A percentile compares a stretch with the other conserved stretches of the same genome.
Conservation (phyloP, 768 basidiomycete genomes). For the Clitopilus hobsonii region DNA sequence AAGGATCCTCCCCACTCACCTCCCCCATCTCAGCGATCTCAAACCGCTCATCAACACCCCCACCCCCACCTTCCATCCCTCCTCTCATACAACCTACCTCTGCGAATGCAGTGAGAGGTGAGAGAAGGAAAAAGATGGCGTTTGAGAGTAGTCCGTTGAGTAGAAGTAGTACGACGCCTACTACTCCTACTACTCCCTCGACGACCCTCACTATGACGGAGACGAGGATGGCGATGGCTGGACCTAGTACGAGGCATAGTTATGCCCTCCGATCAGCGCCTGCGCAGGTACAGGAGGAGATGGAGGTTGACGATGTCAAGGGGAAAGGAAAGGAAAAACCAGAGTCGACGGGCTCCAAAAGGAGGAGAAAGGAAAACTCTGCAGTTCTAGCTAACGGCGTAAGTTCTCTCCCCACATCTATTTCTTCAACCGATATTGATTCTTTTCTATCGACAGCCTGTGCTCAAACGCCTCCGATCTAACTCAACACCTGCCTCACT, state of each 20-base stretch:
- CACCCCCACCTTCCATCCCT: neutral
- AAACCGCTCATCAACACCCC: neutral
- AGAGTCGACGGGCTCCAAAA: neutral
- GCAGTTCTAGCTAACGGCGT: neutral
- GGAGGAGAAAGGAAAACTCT: neutral
- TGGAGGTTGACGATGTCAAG: neutral
- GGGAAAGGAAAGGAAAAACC: neutral
- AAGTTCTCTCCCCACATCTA: neutral
- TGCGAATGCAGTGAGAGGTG: neutral
- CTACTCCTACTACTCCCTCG: neutral
- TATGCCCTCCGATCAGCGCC: neutral
- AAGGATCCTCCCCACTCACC: neutral
- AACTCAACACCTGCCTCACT: neutral
- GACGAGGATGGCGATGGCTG: too few relatives aligned
- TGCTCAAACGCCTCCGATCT: neutral
- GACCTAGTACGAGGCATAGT: neutral
- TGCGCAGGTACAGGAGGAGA: neutral
- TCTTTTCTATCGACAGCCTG: neutral
- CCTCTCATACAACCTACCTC: neutral
- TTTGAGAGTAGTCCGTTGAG: neutral
- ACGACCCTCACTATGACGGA: too few relatives aligned
- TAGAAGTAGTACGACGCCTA: neutral
- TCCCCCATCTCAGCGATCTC: neutral
- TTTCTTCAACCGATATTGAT: neutral
- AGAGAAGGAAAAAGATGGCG: neutral